Evolutionary conservation across 306 rosid species (phyloP), one percentile per base, ranked within the genome.

Genomic region (Adenanthera pavonina): DNA sequence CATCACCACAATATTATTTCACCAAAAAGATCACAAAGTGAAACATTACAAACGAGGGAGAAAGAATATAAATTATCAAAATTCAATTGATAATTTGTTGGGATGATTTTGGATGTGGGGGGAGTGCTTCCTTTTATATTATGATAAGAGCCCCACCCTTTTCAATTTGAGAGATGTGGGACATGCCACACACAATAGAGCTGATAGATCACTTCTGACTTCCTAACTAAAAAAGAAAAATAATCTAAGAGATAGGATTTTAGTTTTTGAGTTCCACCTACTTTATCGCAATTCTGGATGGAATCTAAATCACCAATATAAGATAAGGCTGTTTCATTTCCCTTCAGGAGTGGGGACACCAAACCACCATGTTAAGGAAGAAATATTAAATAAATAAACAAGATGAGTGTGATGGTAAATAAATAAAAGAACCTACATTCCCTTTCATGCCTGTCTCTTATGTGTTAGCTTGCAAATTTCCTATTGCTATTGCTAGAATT

Each of bases 201-300:
- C n/a, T 40, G 59, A 69, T 44, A 47, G 69, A 59, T 19, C 53
- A 75, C 64, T 75, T 56, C 54, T 75, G 81, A 81, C 41, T 46
- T 33, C 1, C 36, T 12, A 49, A 17, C 74, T 46, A 4, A 36
- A 16, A 48, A 34, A 34, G 35, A 61, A 71, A 72, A 12, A 61
- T 46, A 80, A 72, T 38, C 41, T 61, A n/a, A 17, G 20, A 52
- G 12, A 30, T 3, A 17, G 14, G 1, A 30, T 40, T 56, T 0
- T 56, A 30, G n/a, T 62, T 66, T 54, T 48, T 46, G 8, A 48
- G 6, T 48, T 66, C 79, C 41, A 72, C 41, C 48, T 9, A 14
- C 57, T 66, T 66, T 65, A 65, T 19, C 15, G 47, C 46, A 36
- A 46, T 36, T 48, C 36, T 54, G 43, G 53, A 52, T 67, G 78